Evolutionary conservation across 2,329 filamentous ascomycete species (phyloP).

Genomic region (Colletotrichum eremochloae): DNA sequence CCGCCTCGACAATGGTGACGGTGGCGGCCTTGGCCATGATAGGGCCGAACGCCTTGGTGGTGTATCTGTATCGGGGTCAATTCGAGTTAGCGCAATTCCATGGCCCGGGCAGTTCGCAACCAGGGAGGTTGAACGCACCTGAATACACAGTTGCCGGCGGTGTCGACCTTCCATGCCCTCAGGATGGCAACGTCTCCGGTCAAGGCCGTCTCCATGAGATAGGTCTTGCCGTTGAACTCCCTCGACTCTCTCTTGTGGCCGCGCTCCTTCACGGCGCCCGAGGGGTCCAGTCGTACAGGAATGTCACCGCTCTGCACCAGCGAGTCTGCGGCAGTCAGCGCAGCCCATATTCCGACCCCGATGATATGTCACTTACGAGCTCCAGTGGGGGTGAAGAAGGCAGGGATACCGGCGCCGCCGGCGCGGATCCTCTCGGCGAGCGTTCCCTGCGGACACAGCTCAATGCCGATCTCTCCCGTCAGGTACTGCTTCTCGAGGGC

Average conservation of each 20-base stretch:
- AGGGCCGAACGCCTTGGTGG: slow-evolving; percentile 80
- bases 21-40: slow-evolving; percentile 87
- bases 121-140: slow-evolving; percentile 57
- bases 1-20: slow-evolving; percentile 85
- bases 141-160: slow-evolving; percentile 84
- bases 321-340: slow-evolving; percentile 60
- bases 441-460: slow-evolving; percentile 82
- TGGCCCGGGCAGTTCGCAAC: neutral
- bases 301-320: slow-evolving; percentile 78
- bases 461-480: slow-evolving; percentile 79
- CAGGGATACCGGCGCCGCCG: slow-evolving; percentile 81
- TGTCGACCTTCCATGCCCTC: slow-evolving; percentile 81
- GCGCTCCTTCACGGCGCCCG: slow-evolving; percentile 72
- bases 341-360: fast-evolving
- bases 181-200: slow-evolving; percentile 83
- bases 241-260: slow-evolving; percentile 77
- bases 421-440: slow-evolving; percentile 79
- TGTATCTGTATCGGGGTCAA: slow-evolving; percentile 62
- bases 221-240: slow-evolving; percentile 79
- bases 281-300: slow-evolving; percentile 70
- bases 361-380: slow-evolving; percentile 62
- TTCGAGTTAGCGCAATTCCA: neutral
- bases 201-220: slow-evolving; percentile 83
- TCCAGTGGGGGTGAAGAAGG: slow-evolving; percentile 84
- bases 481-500: slow-evolving; percentile 81